Evolutionary conservation across 148 eudicot species (phyloP).

Genomic region (Beta vulgaris): DNA sequence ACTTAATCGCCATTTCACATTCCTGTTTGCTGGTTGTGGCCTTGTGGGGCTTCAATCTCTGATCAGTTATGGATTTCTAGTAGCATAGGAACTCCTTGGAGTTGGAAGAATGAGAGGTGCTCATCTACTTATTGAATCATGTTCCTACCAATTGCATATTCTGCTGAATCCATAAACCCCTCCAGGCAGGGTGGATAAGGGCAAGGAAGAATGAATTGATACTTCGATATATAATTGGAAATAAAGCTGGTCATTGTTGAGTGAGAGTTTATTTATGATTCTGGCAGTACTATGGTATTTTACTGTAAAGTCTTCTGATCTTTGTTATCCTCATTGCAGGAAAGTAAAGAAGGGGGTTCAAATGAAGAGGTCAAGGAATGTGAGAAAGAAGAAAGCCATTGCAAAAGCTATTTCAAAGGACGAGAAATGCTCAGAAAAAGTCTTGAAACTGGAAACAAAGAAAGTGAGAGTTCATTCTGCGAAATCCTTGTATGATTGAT

Average conservation of each 20-base stretch:
- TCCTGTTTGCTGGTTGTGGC: not conserved
- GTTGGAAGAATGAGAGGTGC: not conserved
- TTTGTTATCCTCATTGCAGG: slow-evolving; percentile 32
- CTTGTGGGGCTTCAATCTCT: not conserved
- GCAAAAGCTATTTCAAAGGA: slow-evolving; percentile 74
- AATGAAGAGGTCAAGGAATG: slow-evolving; percentile 87
- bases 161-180: not conserved
- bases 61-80: not conserved
- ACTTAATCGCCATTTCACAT: not conserved
- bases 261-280: not conserved
- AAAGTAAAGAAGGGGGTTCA: slow-evolving; percentile 66
- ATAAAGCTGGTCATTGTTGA: not conserved
- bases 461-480: slow-evolving; percentile 57
- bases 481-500: slow-evolving; percentile 71
- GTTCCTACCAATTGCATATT: not conserved
- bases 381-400: slow-evolving; percentile 73
- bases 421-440: slow-evolving; percentile 52
- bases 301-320: not conserved
- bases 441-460: slow-evolving; percentile 66
- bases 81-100: not conserved
- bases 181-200: no score
- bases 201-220: no score
- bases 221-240: no score
- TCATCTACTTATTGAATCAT: not conserved
- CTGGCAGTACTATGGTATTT: not conserved